phyloP scores from a whole-genome alignment of 2,329 filamentous ascomycete genomes.

The Penicillium palitans region DNA sequence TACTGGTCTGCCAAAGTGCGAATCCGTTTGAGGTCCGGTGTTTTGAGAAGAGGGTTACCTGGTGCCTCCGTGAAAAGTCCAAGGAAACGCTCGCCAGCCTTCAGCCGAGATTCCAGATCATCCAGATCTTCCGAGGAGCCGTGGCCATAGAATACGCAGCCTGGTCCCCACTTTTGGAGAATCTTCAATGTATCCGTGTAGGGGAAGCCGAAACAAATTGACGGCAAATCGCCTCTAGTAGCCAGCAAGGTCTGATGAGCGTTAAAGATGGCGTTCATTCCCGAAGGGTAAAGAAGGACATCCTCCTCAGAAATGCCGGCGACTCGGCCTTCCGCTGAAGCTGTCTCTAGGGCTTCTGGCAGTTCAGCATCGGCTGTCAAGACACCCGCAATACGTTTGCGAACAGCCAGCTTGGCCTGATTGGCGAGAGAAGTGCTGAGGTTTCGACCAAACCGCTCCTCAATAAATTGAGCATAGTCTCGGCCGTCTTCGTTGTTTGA shows the following conservation, averaged over 20 bases:
- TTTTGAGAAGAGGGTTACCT: constrained; percentile 82
- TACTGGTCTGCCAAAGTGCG: constrained; percentile 75
- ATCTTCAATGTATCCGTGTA: constrained; percentile 97
- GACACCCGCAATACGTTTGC: constrained; percentile 83
- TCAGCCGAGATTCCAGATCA: constrained; percentile 72
- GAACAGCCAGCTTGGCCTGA: constrained; percentile 82
- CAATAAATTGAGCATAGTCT: constrained; percentile 79
- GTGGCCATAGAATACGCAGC: constrained; percentile 83
- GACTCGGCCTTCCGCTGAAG: constrained; percentile 37
- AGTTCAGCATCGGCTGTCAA: constrained; percentile 72
- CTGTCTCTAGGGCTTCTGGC: constrained; percentile 55
- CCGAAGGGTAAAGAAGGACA: constrained; percentile 82
- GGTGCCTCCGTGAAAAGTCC: constrained; percentile 94
- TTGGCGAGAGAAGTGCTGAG: constrained; percentile 75
- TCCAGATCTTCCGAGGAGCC: constrained; percentile 77
- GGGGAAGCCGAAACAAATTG: constrained; percentile 93
- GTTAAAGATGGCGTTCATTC: constrained; percentile 95
- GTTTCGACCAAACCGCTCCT: constrained; percentile 92
- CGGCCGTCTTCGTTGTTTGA: constrained; percentile 46
- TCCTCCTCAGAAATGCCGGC: constrained; percentile 75
- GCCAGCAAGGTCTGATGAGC: constrained; percentile 72
- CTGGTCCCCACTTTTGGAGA: constrained; percentile 88
- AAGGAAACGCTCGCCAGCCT: constrained; percentile 72
- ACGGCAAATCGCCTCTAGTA: constrained; percentile 65
- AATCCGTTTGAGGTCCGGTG: constrained; percentile 82